Conservation (phyloP, 75 land plant species). For the Pinus tabuliformis region DNA sequence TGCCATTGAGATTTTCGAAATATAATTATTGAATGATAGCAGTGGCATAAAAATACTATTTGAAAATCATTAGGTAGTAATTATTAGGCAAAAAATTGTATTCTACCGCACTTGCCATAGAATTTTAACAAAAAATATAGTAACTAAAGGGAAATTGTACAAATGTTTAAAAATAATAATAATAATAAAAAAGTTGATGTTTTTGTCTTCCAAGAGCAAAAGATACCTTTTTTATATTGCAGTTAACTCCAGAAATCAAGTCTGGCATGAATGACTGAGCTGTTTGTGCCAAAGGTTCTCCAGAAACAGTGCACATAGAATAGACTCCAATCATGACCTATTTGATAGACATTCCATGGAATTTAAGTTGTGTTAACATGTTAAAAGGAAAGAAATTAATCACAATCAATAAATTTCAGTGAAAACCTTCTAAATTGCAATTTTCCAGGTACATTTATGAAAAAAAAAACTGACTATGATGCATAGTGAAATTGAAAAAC, state of each 20-base stretch:
- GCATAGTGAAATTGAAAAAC: background rate
- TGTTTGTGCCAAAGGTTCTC: slow-evolving; percentile 94
- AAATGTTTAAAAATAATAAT: background rate
- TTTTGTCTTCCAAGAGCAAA: background rate
- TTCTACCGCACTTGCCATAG: too few relatives aligned
- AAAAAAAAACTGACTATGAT: background rate
- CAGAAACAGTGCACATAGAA: slow-evolving; percentile 78
- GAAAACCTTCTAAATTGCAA: background rate
- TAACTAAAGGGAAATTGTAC: background rate
- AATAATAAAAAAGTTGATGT: background rate
- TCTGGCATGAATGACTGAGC: slow-evolving; percentile 98
- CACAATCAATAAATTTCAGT: background rate
- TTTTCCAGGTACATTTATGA: background rate
- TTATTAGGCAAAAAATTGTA: too few relatives aligned
- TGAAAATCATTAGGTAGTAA: too few relatives aligned
- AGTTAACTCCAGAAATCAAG: slow-evolving; percentile 68
- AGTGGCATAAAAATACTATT: too few relatives aligned
- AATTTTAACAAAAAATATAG: background rate
- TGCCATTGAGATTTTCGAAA: too few relatives aligned
- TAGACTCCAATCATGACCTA: slow-evolving; percentile 93
- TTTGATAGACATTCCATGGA: slow-evolving; percentile 4
- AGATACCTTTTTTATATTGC: slow-evolving; percentile 69
- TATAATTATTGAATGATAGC: too few relatives aligned
- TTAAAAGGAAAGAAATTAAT: background rate
- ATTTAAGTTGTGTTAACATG: background rate